These are phyloP conservation scores for Apiotrichum montevideense DNA, from an alignment of 1,284 basidiomycete genomes.

Conservation along the genomic window DNA sequence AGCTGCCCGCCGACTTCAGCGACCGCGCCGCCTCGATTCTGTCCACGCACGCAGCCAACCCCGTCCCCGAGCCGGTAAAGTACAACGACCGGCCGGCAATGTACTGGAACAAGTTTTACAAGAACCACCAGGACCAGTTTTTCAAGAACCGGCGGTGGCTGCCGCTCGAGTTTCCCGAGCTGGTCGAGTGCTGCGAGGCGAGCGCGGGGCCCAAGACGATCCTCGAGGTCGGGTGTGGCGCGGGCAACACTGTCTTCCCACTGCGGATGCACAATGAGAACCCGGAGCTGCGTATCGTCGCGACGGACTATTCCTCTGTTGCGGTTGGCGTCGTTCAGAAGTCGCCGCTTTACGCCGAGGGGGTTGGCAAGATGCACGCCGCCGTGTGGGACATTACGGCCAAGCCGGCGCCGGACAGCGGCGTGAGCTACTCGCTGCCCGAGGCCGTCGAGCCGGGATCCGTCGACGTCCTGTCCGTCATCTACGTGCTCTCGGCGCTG, in stretches of 20 bases:
- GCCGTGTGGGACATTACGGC: conserved; percentile 89
- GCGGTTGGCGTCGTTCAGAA: conserved; percentile 85
- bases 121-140: conserved; percentile 65
- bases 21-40: conserved; percentile 63
- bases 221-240: conserved; percentile 82
- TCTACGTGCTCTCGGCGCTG: conserved; percentile 91
- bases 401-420: conserved; percentile 11
- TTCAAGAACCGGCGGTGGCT: conserved; percentile 92
- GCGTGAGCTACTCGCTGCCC: conserved; percentile 52
- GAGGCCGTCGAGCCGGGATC: conserved; percentile 58
- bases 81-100: conserved; percentile 39
- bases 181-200: conserved; percentile 61
- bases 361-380: conserved; percentile 60
- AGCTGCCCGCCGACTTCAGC: conserved; percentile 69
- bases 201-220: conserved; percentile 69
- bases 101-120: conserved; percentile 85
- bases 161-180: conserved; percentile 84
- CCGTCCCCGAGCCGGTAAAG: conserved; percentile 54
- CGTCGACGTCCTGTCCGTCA: conserved; percentile 83
- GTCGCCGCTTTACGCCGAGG: conserved; percentile 65
- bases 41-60: conserved; percentile 59
- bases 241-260: conserved; percentile 92
- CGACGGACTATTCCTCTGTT: conserved; percentile 85
- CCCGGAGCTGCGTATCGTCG: conserved; percentile 62
- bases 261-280: conserved; percentile 77